phyloP scores from a whole-genome alignment of 1,284 basidiomycete species.

The Athelia psychrophila region DNA sequence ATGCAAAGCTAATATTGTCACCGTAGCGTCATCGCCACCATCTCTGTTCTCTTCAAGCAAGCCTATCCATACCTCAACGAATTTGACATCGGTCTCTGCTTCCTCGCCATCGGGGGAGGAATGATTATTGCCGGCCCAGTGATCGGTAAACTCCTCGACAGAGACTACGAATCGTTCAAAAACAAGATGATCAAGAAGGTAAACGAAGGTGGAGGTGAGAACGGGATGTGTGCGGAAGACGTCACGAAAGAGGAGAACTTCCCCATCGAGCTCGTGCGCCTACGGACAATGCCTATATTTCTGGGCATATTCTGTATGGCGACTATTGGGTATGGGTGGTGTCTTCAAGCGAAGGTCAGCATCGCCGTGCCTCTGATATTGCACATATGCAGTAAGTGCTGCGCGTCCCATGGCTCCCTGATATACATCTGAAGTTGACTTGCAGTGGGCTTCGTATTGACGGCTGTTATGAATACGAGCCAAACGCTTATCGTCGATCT shows the following conservation, averaged over 20 bases:
- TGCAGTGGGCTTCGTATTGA: background rate
- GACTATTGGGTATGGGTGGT: constrained; percentile 39
- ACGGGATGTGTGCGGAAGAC: constrained; percentile 18
- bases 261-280: constrained; percentile 21
- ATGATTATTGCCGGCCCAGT: constrained; percentile 30
- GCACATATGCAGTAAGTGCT: constrained; percentile 33
- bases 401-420: background rate
- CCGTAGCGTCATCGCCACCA: constrained; percentile 41
- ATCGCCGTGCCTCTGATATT: constrained; percentile 38
- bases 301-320: constrained; percentile 24
- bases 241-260: constrained; percentile 22
- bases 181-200: constrained; percentile 17
- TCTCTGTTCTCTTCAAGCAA: constrained; percentile 41
- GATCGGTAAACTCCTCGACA: constrained; percentile 32
- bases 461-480: background rate
- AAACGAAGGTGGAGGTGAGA: constrained; percentile 22
- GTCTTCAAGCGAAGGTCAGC: constrained; percentile 28
- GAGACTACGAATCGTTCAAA: constrained; percentile 30
- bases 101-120: constrained; percentile 43
- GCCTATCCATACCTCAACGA: constrained; percentile 39
- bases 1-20: too few relatives aligned
- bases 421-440: background rate
- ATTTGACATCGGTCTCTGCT: constrained; percentile 46
- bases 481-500: constrained; percentile 40
- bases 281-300: constrained; percentile 29